Conservation (phyloP, 2,329 filamentous ascomycete species). For the Macrophomina tecta region DNA sequence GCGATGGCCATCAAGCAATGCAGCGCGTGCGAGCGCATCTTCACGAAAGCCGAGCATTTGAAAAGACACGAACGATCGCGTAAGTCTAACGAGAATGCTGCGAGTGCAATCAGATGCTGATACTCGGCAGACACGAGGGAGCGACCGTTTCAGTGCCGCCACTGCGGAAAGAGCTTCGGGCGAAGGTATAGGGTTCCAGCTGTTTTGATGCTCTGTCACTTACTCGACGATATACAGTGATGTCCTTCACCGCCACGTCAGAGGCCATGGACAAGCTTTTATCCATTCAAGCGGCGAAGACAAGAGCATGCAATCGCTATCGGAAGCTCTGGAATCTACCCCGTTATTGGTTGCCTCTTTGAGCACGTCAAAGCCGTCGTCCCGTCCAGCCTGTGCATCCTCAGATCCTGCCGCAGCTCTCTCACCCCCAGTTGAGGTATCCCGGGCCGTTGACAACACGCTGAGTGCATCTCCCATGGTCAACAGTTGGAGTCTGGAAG, state of each 20-base stretch:
- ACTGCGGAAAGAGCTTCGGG: slow-evolving; percentile 62
- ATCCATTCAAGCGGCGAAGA: not conserved
- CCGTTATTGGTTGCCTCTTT: too few relatives aligned
- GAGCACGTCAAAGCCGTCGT: too few relatives aligned
- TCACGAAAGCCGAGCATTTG: slow-evolving; percentile 63
- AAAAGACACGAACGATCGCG: slow-evolving; percentile 62
- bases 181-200: slow-evolving; percentile 51
- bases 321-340: too few relatives aligned
- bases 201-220: not conserved
- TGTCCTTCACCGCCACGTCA: slow-evolving; percentile 3
- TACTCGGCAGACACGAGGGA: slow-evolving; percentile 8
- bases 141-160: slow-evolving; percentile 58
- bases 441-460: too few relatives aligned
- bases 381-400: too few relatives aligned
- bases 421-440: too few relatives aligned
- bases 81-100: slow-evolving; percentile 32
- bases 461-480: too few relatives aligned
- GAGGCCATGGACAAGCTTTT: not conserved
- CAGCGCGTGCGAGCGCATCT: slow-evolving; percentile 58
- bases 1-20: slow-evolving; percentile 47
- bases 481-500: not conserved
- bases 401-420: too few relatives aligned
- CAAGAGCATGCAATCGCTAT: not conserved
- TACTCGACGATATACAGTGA: not conserved
- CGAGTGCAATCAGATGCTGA: not conserved